phyloP scores from a whole-genome alignment of 805 yeast genomes.

The Pichia gijzeniarum region DNA sequence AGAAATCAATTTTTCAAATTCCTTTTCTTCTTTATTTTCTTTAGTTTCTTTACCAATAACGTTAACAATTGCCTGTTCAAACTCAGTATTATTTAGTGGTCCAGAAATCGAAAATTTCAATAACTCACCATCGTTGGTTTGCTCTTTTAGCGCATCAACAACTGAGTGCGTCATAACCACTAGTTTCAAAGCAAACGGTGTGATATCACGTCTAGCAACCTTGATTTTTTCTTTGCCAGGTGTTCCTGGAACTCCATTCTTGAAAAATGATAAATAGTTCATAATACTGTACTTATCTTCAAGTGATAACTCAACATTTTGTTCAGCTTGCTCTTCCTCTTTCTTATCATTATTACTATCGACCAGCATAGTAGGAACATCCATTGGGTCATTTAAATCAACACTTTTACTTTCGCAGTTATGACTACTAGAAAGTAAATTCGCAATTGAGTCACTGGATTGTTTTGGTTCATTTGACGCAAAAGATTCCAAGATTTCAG shows the following conservation, averaged over 20 bases:
- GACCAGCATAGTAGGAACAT: not conserved
- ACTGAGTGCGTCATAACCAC: slow-evolving; percentile 17
- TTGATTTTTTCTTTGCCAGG: slow-evolving; percentile 32
- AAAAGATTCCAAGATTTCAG: not conserved
- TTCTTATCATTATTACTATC: not conserved
- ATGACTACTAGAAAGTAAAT: too few relatives aligned
- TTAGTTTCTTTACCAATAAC: slow-evolving; percentile 12
- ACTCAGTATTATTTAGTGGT: slow-evolving; percentile 9
- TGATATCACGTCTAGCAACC: slow-evolving; percentile 45
- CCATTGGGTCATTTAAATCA: not conserved
- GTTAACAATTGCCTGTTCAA: slow-evolving; percentile 7
- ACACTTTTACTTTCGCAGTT: too few relatives aligned
- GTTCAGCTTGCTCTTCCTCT: not conserved
- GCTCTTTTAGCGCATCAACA: slow-evolving; percentile 20
- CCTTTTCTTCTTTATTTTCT: slow-evolving; percentile 15
- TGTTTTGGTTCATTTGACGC: not conserved
- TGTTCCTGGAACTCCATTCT: slow-evolving; percentile 15
- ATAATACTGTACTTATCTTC: slow-evolving; percentile 2
- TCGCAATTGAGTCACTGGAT: too few relatives aligned
- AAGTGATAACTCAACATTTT: not conserved
- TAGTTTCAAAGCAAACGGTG: slow-evolving; percentile 30
- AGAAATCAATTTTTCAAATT: slow-evolving; percentile 8
- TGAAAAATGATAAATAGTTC: slow-evolving; percentile 4
- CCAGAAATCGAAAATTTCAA: slow-evolving; percentile 17
- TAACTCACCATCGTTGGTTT: slow-evolving; percentile 20